These are phyloP conservation scores for Taiwanofungus camphoratus DNA, from an alignment of 1,284 basidiomycete genomes.

Conservation along the genomic window DNA sequence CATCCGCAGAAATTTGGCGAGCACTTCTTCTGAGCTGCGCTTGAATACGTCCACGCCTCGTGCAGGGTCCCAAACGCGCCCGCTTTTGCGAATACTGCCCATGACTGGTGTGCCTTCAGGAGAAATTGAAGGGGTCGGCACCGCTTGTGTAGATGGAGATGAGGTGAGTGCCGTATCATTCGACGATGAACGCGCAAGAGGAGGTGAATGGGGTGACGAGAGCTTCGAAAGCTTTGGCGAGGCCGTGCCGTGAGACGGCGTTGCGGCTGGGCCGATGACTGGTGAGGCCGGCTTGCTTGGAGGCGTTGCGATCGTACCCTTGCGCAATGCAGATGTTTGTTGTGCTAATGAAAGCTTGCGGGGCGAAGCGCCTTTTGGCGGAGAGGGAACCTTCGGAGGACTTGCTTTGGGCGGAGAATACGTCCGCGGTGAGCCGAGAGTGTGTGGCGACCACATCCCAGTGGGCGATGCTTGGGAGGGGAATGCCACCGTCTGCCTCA, in stretches of 20 bases:
- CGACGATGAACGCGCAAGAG: conserved; percentile 25
- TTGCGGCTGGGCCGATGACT: conserved; percentile 15
- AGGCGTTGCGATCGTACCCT: conserved; percentile 13
- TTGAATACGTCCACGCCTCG: conserved; percentile 78
- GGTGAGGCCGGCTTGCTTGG: conserved; percentile 20
- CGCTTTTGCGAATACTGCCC: conserved; percentile 24
- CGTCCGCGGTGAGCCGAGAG: conserved; percentile 27
- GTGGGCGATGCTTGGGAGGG: conserved; percentile 27
- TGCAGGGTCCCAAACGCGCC: conserved; percentile 73
- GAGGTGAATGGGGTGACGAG: conserved; percentile 21
- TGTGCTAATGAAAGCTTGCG: conserved; percentile 15
- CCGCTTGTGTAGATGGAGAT: conserved; percentile 44
- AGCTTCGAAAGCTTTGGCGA: conserved; percentile 23
- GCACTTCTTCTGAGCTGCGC: conserved; percentile 75
- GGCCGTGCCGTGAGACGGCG: conserved; percentile 21
- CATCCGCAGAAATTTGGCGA: conserved; percentile 73
- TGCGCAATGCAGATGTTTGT: conserved; percentile 17
- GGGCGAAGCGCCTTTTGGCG: conserved; percentile 14
- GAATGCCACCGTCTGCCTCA: conserved; percentile 21
- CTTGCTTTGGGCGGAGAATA: conserved; percentile 28
- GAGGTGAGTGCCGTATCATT: conserved; percentile 29
- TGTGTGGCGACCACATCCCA: conserved; percentile 28
- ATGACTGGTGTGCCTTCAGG: conserved; percentile 21
- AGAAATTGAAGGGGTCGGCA: conserved; percentile 16
- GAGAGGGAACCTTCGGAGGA: conserved; percentile 15